Conservation (phyloP, 495 filamentous ascomycete genomes). For the Podospora comata region DNA sequence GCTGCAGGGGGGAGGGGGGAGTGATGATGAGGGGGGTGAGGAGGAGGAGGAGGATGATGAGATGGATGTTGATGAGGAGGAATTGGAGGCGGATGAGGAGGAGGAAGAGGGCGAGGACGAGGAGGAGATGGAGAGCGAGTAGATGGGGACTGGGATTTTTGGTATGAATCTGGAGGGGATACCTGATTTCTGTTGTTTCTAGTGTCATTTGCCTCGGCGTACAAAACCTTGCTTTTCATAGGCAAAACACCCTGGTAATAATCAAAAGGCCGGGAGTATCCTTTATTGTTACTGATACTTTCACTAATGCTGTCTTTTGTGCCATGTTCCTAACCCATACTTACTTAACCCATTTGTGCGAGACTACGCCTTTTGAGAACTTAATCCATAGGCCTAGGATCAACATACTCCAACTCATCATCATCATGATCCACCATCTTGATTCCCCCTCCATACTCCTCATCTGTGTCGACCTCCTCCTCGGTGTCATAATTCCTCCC, state of each 20-base stretch:
- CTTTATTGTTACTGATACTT: background rate
- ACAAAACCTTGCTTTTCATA: background rate
- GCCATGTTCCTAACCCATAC: background rate
- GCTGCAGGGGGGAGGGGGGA: conserved; percentile 24
- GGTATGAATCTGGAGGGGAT: background rate
- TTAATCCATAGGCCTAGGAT: conserved; percentile 31
- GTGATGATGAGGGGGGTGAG: conserved; percentile 49
- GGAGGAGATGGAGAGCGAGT: conserved; percentile 39
- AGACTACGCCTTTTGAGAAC: background rate
- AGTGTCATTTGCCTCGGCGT: background rate
- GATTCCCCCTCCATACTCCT: conserved; percentile 44
- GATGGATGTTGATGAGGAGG: conserved; percentile 61
- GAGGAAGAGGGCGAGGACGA: conserved; percentile 42
- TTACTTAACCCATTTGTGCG: background rate
- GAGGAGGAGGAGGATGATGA: conserved; percentile 55
- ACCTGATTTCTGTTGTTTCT: background rate
- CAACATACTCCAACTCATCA: conserved; percentile 23
- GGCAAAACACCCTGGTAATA: background rate
- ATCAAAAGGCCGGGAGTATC: background rate
- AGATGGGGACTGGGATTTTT: background rate
- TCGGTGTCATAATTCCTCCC: conserved; percentile 32
- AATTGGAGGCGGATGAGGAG: conserved; percentile 56
- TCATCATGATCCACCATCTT: conserved; percentile 52
- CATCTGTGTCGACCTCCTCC: conserved; percentile 38
- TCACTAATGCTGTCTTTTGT: background rate